These are phyloP conservation scores for Diplocarpon mali DNA, from an alignment of 2,329 filamentous ascomycete species.

Conservation along the genomic window DNA sequence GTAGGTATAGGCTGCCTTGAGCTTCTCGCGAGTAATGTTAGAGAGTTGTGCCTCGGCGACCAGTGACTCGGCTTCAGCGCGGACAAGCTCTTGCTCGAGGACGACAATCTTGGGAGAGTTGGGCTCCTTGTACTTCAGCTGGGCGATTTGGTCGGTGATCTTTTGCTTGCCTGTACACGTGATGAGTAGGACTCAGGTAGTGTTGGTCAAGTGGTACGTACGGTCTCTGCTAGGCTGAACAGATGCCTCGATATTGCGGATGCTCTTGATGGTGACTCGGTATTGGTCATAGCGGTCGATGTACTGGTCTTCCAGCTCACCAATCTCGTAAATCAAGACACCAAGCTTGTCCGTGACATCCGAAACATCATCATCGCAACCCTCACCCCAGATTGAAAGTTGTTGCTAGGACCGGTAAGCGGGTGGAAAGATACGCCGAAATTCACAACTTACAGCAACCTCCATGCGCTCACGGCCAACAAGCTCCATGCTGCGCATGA, in stretches of 20 bases:
- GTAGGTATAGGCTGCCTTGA: slow-evolving; percentile 96
- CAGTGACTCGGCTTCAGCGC: slow-evolving; percentile 95
- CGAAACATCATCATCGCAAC: slow-evolving; percentile 91
- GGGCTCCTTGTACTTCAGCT: slow-evolving; percentile 99
- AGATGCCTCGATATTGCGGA: slow-evolving; percentile 96
- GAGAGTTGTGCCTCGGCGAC: slow-evolving; percentile 96
- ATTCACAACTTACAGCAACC: slow-evolving; percentile 65
- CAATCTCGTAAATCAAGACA: slow-evolving; percentile 85
- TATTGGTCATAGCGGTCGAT: slow-evolving; percentile 99
- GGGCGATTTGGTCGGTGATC: slow-evolving; percentile 96
- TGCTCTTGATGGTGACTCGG: slow-evolving; percentile 97
- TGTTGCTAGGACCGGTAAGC: slow-evolving; percentile 59
- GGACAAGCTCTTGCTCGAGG: slow-evolving; percentile 95
- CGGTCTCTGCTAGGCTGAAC: slow-evolving; percentile 96
- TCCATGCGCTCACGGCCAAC: slow-evolving; percentile 97
- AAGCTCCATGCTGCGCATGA: slow-evolving; percentile 95
- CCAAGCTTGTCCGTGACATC: slow-evolving; percentile 98
- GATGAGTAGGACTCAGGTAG: slow-evolving; percentile 14
- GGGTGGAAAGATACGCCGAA: neutral
- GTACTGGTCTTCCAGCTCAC: slow-evolving; percentile 92
- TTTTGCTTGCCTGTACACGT: slow-evolving; percentile 75
- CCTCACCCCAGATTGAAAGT: slow-evolving; percentile 95
- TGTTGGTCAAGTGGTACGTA: slow-evolving; percentile 35
- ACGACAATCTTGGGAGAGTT: slow-evolving; percentile 97
- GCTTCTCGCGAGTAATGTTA: slow-evolving; percentile 98